phyloP scores from a whole-genome alignment of 106 monocot species.

The Dioscorea alata region DNA sequence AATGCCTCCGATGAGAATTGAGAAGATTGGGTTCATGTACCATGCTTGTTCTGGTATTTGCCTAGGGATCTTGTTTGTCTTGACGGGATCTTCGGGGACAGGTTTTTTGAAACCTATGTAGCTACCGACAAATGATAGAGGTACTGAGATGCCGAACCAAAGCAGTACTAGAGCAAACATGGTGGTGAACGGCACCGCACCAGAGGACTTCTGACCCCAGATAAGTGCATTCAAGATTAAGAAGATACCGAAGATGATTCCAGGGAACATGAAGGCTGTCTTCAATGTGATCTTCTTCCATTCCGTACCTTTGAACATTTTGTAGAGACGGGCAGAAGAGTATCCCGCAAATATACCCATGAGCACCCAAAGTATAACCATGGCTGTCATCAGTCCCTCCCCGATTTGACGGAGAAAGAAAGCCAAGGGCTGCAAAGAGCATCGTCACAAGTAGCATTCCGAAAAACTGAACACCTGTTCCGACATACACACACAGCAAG shows the following conservation, averaged over 20 bases:
- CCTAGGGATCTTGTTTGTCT: slow-evolving; percentile 95
- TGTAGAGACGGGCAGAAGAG: slow-evolving; percentile 79
- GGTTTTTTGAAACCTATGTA: slow-evolving; percentile 90
- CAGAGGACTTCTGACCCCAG: slow-evolving; percentile 96
- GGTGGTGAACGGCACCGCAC: slow-evolving; percentile 94
- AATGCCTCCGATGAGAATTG: slow-evolving; percentile 90
- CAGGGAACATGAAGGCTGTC: slow-evolving; percentile 82
- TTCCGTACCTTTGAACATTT: slow-evolving; percentile 83
- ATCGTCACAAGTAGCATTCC: slow-evolving; percentile 96
- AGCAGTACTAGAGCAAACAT: slow-evolving; percentile 93
- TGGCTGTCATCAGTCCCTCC: slow-evolving; percentile 97
- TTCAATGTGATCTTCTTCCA: slow-evolving; percentile 79
- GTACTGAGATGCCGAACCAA: slow-evolving; percentile 98
- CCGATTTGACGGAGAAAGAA: slow-evolving; percentile 91
- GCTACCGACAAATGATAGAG: slow-evolving; percentile 76
- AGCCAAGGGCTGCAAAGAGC: slow-evolving; percentile 88
- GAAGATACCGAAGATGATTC: slow-evolving; percentile 56
- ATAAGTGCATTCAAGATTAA: slow-evolving; percentile 85
- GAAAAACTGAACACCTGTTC: slow-evolving; percentile 92
- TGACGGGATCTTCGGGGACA: slow-evolving; percentile 78
- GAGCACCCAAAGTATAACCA: slow-evolving; percentile 95
- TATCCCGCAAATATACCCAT: slow-evolving; percentile 96
- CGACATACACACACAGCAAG: slow-evolving; percentile 85
- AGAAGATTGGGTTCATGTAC: slow-evolving; percentile 97
- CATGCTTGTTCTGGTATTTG: slow-evolving; percentile 95